These are phyloP conservation scores for Aspergillus sojae DNA, from an alignment of 2,329 filamentous ascomycete species.

Conservation along the genomic window DNA sequence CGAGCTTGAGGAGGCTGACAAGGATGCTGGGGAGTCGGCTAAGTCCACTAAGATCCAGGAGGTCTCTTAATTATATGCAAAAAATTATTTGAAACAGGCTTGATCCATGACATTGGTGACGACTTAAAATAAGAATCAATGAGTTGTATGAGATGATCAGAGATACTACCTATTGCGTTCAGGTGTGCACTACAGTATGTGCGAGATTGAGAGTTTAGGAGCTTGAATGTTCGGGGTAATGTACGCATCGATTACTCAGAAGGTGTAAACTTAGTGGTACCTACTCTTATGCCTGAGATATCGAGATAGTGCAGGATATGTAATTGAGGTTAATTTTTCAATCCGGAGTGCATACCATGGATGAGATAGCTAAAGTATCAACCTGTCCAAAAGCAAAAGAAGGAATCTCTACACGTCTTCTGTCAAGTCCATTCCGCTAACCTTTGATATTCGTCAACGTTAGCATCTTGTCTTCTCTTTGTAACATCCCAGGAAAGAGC, in stretches of 20 bases:
- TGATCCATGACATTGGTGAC: constrained; percentile 25
- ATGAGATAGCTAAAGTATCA: too few species aligned
- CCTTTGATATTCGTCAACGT: background rate
- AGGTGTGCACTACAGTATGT: background rate
- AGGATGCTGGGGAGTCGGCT: constrained; percentile 42
- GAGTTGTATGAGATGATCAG: constrained; percentile 14
- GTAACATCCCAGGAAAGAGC: background rate
- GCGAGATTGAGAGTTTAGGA: background rate
- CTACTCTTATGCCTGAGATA: background rate
- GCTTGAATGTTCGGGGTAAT: background rate
- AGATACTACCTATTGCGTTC: background rate
- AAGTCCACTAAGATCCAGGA: constrained; percentile 43
- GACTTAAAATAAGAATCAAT: constrained; percentile 29
- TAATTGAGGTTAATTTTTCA: background rate
- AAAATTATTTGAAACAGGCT: constrained; percentile 2
- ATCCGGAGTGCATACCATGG: background rate
- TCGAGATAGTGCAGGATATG: background rate
- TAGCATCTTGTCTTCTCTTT: background rate
- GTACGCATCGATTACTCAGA: background rate
- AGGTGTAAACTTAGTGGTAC: background rate
- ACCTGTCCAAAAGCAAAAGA: background rate
- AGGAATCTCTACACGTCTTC: background rate
- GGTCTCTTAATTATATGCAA: constrained; percentile 30
- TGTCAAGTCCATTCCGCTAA: background rate
- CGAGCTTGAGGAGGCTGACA: constrained; percentile 57